Base-by-base conservation (phyloP, 345 rosid genomes). In the Eucalyptus curtisii region DNA sequence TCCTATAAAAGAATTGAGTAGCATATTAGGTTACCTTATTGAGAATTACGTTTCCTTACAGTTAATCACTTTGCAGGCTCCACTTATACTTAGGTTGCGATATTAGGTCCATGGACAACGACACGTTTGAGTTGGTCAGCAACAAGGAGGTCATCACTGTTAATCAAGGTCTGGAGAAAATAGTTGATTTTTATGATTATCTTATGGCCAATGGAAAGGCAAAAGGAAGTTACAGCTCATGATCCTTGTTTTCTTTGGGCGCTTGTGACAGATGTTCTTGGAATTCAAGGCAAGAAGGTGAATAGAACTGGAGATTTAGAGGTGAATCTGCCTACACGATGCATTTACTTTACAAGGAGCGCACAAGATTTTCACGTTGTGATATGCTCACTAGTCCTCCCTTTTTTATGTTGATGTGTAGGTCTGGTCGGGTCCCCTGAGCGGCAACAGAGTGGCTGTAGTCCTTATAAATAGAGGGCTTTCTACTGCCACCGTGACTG, bases 51-150 rank as follows among this genome's bases (percentile, higher is more conserved):
- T 37, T 71, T 76, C 31, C 49, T 52, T 1, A 45, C 61, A 27
- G 80, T 33, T 16, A 8, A 14, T 44, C 45, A 22, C 59, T 14
- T 40, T 59, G 50, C 93, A 94, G 96, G 96, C 97, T 86, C 96
- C 98, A 5, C 95, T 97, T 33, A 93, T 97, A n/a, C 76, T 92
- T 95, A 57, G 99, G 99, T 2, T 97, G 98, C 71, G 99, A 97
- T 91, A 87, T 97, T 89, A 94, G 98, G 89, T 91, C 93, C 86
- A 91, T 97, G 91, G 92, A 95, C 44, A 93, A 93, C 88, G 95
- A 92, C 44, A 96, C 95, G 0, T 42, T 90, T 88, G 95, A 93
- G 86, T 93, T 96, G 49, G 85, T 96, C 13, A 52, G 93, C 86
- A 97, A 97, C 90, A 91, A 94, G 87, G 99, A 97, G 89, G 99